Conservation (phyloP, 768 basidiomycete genomes). For the Agrocybe praecox region DNA sequence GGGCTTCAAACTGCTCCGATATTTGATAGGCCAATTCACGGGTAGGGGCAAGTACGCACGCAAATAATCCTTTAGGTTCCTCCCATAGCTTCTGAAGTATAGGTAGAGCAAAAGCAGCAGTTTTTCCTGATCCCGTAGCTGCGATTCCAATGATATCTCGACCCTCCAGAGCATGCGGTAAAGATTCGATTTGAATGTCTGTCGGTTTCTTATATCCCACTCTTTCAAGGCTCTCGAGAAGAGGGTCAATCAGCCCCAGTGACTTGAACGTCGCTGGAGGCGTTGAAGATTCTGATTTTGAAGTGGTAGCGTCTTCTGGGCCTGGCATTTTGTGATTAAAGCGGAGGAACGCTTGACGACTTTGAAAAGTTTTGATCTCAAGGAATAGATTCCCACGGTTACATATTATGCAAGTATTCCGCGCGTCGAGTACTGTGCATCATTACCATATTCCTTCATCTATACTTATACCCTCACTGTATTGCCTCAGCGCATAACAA, state of each 20-base stretch:
- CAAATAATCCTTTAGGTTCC: slow-evolving; percentile 91
- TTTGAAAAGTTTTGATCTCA: slow-evolving; percentile 17
- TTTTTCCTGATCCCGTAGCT: slow-evolving; percentile 96
- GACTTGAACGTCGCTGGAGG: slow-evolving; percentile 66
- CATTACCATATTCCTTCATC: neutral
- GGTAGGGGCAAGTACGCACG: slow-evolving; percentile 94
- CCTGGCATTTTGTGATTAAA: slow-evolving; percentile 48
- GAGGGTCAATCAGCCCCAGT: slow-evolving; percentile 87
- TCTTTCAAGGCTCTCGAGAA: slow-evolving; percentile 82
- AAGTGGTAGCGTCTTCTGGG: slow-evolving; percentile 61
- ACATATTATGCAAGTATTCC: slow-evolving; percentile 4
- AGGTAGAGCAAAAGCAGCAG: slow-evolving; percentile 94
- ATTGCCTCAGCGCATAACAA: neutral
- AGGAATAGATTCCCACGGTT: slow-evolving; percentile 19
- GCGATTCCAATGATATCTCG: slow-evolving; percentile 99
- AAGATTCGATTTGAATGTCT: slow-evolving; percentile 82
- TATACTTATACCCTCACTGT: neutral
- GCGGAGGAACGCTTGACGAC: neutral
- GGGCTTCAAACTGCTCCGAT: slow-evolving; percentile 91
- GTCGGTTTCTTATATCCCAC: slow-evolving; percentile 87
- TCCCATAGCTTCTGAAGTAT: slow-evolving; percentile 97
- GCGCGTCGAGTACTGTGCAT: neutral
- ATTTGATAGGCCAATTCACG: slow-evolving; percentile 98
- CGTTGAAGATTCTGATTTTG: slow-evolving; percentile 25
- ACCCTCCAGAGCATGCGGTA: slow-evolving; percentile 89